phyloP scores from a whole-genome alignment of 371 early-diverging fungal species.

The Actinomucor elegans region DNA sequence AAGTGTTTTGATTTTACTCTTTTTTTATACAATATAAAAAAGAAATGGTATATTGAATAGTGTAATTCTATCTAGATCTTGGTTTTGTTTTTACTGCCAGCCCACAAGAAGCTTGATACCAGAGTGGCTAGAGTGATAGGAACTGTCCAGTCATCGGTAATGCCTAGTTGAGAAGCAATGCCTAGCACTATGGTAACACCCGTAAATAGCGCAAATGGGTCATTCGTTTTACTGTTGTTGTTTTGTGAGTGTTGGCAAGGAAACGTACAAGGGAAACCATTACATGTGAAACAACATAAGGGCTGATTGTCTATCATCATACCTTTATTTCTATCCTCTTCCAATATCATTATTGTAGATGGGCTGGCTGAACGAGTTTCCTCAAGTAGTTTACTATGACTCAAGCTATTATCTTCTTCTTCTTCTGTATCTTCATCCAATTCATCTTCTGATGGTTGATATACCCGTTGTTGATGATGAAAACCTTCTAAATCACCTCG shows the following conservation, averaged over 20 bases:
- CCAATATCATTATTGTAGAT: background rate
- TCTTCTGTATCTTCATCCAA: background rate
- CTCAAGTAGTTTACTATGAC: background rate
- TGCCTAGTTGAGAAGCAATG: conserved; percentile 34
- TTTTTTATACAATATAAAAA: background rate
- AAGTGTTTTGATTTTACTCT: too few relatives aligned
- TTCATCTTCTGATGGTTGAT: conserved; percentile 2
- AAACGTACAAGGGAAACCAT: conserved; percentile 21
- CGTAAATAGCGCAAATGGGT: conserved; percentile 39
- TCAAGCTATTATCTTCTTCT: background rate
- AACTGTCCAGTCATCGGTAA: conserved; percentile 55
- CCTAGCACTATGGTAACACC: conserved; percentile 36
- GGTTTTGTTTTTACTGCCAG: conserved; percentile 20
- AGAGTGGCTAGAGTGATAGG: conserved; percentile 46
- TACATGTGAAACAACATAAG: conserved; percentile 15
- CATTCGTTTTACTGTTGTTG: conserved; percentile 26
- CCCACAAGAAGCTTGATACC: conserved; percentile 45
- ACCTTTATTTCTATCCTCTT: conserved; percentile 11
- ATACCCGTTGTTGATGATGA: background rate
- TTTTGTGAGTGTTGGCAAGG: conserved; percentile 20
- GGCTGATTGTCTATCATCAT: conserved; percentile 12
- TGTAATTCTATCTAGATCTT: background rate
- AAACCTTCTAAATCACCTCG: conserved; percentile 35
- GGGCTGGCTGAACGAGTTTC: conserved; percentile 1
- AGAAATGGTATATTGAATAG: background rate